Evolutionary conservation across 768 basidiomycete genomes (phyloP).

Genomic region (Naganishia onofrii): DNA sequence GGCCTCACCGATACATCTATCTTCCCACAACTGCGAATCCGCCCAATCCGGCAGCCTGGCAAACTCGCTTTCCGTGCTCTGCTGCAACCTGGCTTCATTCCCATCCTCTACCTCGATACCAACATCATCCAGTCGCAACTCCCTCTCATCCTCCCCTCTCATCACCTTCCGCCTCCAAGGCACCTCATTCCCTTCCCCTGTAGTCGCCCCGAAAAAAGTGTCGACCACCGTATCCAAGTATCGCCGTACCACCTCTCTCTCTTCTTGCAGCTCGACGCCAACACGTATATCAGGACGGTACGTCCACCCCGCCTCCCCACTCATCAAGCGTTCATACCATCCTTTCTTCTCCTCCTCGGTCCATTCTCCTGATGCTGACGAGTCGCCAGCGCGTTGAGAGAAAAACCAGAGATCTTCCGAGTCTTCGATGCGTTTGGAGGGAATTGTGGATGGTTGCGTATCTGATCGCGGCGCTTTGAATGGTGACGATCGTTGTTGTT

Average conservation of each 20-base stretch:
- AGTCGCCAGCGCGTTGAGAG: constrained; percentile 27
- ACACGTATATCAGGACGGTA: constrained; percentile 22
- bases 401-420: constrained; percentile 35
- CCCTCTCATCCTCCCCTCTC: neutral
- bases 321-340: constrained; percentile 29
- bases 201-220: constrained; percentile 29
- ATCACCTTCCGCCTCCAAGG: neutral
- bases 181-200: neutral
- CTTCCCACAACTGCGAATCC: neutral
- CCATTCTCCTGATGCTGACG: constrained; percentile 16
- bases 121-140: too few relatives aligned
- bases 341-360: constrained; percentile 9
- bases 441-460: neutral
- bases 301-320: constrained; percentile 25
- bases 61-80: neutral
- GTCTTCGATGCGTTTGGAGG: constrained; percentile 40
- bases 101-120: neutral
- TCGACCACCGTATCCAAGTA: constrained; percentile 39
- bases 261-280: constrained; percentile 2
- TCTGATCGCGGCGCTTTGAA: neutral
- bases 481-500: neutral
- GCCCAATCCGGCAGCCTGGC: neutral
- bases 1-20: neutral
- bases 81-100: neutral
- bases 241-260: constrained; percentile 13